Evolutionary conservation across 2,329 filamentous ascomycete species (phyloP).

Genomic region (Claviceps arundinis): DNA sequence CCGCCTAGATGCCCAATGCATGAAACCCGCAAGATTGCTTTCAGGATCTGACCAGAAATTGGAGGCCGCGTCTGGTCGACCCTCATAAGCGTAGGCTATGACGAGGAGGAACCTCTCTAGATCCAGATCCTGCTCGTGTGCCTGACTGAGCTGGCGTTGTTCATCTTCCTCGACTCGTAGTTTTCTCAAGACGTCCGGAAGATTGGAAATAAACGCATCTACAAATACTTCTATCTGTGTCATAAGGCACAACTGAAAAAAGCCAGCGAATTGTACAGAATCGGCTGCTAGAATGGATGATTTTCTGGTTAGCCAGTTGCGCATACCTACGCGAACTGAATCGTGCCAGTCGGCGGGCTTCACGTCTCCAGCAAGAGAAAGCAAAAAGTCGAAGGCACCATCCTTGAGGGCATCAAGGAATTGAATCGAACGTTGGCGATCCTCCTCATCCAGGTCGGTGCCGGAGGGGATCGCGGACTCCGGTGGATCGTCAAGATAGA

Average conservation of each 20-base stretch:
- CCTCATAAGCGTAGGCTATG: conserved; percentile 83
- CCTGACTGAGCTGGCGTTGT: conserved; percentile 55
- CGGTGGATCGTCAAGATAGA: conserved; percentile 64
- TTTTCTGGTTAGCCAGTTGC: conserved; percentile 72
- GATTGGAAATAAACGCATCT: conserved; percentile 86
- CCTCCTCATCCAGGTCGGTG: conserved; percentile 54
- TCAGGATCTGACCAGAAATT: conserved; percentile 89
- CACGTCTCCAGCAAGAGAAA: conserved; percentile 72
- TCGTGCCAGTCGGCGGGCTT: conserved; percentile 77
- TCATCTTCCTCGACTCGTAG: conserved; percentile 83
- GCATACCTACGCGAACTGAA: conserved; percentile 68
- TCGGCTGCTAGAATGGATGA: conserved; percentile 57
- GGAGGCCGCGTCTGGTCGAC: conserved; percentile 68
- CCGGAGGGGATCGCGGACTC: conserved; percentile 41
- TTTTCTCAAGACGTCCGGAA: conserved; percentile 80
- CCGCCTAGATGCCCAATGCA: conserved; percentile 91
- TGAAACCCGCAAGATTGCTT: conserved; percentile 83
- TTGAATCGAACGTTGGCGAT: conserved; percentile 54
- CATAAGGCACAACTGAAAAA: conserved; percentile 63
- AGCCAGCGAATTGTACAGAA: conserved; percentile 51
- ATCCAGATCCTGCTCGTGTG: conserved; percentile 55
- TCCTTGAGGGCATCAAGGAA: conserved; percentile 73
- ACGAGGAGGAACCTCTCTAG: conserved; percentile 86
- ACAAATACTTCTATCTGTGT: conserved; percentile 75
- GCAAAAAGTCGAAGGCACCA: conserved; percentile 81